Evolutionary conservation across 805 yeast genomes (phyloP).

Genomic region (Sugiyamaella mastotermitis): DNA sequence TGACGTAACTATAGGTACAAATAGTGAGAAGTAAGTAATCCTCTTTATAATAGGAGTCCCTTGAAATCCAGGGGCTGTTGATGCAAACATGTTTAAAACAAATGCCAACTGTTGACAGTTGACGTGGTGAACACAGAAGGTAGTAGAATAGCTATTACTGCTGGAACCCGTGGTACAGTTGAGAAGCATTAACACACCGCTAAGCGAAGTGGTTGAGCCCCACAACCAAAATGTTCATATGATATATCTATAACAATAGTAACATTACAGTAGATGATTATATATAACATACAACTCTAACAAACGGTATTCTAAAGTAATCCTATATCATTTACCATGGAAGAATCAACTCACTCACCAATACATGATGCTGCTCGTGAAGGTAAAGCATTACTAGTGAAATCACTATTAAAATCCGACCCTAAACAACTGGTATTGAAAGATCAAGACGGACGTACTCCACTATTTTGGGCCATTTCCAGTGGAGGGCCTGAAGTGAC

Average conservation of each 20-base stretch:
- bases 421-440: constrained; percentile 42
- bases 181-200: too few relatives aligned
- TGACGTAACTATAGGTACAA: constrained; percentile 31
- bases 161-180: too few relatives aligned
- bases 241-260: background rate
- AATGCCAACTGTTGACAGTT: too few relatives aligned
- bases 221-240: too few relatives aligned
- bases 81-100: constrained; percentile 33
- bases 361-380: constrained; percentile 53
- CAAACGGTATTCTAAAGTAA: too few relatives aligned
- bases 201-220: too few relatives aligned
- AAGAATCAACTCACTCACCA: constrained; percentile 9
- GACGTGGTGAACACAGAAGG: too few relatives aligned
- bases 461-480: constrained; percentile 87
- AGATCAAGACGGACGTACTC: constrained; percentile 74
- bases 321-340: too few relatives aligned
- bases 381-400: constrained; percentile 47
- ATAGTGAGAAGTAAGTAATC: constrained; percentile 21
- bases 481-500: constrained; percentile 49
- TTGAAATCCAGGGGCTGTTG: constrained; percentile 35
- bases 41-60: constrained; percentile 33
- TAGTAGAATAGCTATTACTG: too few relatives aligned
- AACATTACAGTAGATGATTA: background rate
- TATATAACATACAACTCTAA: background rate
- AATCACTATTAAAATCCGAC: constrained; percentile 42